Percentiles rank a stretch among this genome's conserved stretches.
phyloP scores from a whole-genome alignment of 805 yeast genomes.

The Candida maris region DNA sequence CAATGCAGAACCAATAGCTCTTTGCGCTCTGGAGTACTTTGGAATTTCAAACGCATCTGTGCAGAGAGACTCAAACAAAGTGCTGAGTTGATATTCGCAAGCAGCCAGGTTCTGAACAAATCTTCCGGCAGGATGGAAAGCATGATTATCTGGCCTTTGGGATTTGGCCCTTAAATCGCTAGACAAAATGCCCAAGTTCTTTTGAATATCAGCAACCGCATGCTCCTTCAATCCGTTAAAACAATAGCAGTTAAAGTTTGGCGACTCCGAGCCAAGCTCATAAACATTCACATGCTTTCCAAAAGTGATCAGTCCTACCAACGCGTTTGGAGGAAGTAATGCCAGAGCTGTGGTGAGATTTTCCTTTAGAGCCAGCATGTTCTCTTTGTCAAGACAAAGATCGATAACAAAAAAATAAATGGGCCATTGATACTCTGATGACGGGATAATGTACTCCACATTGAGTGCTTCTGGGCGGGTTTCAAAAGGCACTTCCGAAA shows the following conservation, averaged over 20 bases:
- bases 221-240: constrained; percentile 59
- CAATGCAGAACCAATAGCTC: constrained; percentile 61
- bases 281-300: constrained; percentile 60
- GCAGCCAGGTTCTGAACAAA: constrained; percentile 46
- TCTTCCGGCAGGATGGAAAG: constrained; percentile 30
- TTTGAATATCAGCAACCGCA: constrained; percentile 43
- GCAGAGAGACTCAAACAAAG: constrained; percentile 45
- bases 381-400: constrained; percentile 50
- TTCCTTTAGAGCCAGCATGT: constrained; percentile 49
- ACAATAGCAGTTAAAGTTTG: constrained; percentile 32
- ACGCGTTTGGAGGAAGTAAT: constrained; percentile 48
- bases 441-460: constrained; percentile 44
- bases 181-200: constrained; percentile 42
- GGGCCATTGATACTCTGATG: constrained; percentile 34
- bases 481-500: constrained; percentile 33
- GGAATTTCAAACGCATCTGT: constrained; percentile 47
- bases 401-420: constrained; percentile 56
- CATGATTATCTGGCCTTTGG: constrained; percentile 11
- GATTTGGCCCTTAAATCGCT: constrained; percentile 24
- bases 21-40: constrained; percentile 43
- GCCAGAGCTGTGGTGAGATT: constrained; percentile 41
- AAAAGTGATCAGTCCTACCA: constrained; percentile 55
- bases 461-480: constrained; percentile 41
- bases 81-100: constrained; percentile 49
- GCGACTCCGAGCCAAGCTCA: constrained; percentile 41